Base-by-base conservation (phyloP, 2,329 filamentous ascomycete genomes). In the Trichophyton verrucosum region DNA sequence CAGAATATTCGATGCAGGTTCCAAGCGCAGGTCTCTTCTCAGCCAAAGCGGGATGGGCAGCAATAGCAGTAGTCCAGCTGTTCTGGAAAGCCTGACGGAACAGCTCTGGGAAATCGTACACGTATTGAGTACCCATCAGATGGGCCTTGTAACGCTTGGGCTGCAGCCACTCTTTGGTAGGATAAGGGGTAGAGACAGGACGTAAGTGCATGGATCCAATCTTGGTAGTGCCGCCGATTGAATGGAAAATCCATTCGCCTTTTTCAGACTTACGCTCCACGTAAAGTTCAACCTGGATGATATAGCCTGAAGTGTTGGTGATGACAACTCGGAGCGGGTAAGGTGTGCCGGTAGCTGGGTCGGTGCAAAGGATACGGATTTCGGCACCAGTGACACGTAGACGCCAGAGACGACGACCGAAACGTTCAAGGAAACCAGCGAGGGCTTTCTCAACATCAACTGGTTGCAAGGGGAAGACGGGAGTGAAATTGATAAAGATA, bases 71-170 rank as follows among this genome's bases (percentile, higher is more conserved):
- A 71, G 80, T 78, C 94, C 94, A 99, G 76, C 84, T 88, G 81
- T 96, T 96, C 79, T 96, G 91, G 72, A 96, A 90, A 51, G 94
- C 91, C 77, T 97, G 94, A 71, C 94, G 86, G 88, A 99, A 99
- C 57, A 99, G 86, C 81, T 99, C 94, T 33, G 94, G 94, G 87
- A 99, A 99, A 76, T 99, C 94, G 74, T 99, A 99, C 60, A 97
- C 94, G 73, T 96, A 99, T 77, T 99, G 94, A 30, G 94, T 99
- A 65, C 94, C 94, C 91, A 99, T 96, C 64, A 97, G 80, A 74
- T 99, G 94, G 67, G 94, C 94, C 86, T 96, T 96, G 86, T 99
- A 97, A 69, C 94, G 86, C 86, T 97, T 97, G 64, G 94, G 94
- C 78, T 99, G 94, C 63, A 99, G 83, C 81, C 91, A 95, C 76